Evolutionary conservation across 1,139 yeast species (phyloP), one percentile per base, ranked within the genome.

Genomic region (Saccharomycopsis hybrid): DNA sequence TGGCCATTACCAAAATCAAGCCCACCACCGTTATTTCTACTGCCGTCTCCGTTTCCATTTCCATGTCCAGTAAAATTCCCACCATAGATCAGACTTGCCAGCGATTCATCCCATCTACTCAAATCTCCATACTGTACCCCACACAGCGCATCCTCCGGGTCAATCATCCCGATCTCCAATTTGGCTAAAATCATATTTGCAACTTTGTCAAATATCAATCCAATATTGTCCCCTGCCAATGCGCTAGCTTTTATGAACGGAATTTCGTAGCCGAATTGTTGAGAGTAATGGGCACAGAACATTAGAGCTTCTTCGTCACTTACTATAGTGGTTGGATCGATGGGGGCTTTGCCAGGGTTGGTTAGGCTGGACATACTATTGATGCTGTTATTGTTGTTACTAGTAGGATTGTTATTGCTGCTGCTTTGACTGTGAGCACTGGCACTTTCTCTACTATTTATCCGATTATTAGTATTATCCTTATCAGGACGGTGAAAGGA

Each of bases 181-280:
- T 71, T 72, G 3, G 74, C 65, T 30, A 73, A 58, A 9, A 73
- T 67, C 60, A 67, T 68, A 24, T 62, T 61, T 0, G 72, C 65
- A 27, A 73, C 51, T 33, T 62, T 69, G 54, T 74, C 76, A 58
- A 82, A 82, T 8, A 81, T 76, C 54, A 77, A 81, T 55, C 76
- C 78, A 13, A 82, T 79, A 25, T 82, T 81, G 54, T 74, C 76
- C 9, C 85, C 85, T 0, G 80, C 72, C 47, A 77, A 65, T 1
- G 87, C 82, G 27, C 84, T 70, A 4, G 70, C 61, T 32, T 62
- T 57, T 9, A 72, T 55, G 41, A 68, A 62, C 37, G 71, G 69
- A 24, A 72, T 60, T 37, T 63, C 61, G 2, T 60, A 59, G 33
- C 62, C 59, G 47, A 65, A 37, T 32, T 48, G 50, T 13, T 29